Conservation (phyloP, 495 filamentous ascomycete genomes). For the Neurospora terricola region DNA sequence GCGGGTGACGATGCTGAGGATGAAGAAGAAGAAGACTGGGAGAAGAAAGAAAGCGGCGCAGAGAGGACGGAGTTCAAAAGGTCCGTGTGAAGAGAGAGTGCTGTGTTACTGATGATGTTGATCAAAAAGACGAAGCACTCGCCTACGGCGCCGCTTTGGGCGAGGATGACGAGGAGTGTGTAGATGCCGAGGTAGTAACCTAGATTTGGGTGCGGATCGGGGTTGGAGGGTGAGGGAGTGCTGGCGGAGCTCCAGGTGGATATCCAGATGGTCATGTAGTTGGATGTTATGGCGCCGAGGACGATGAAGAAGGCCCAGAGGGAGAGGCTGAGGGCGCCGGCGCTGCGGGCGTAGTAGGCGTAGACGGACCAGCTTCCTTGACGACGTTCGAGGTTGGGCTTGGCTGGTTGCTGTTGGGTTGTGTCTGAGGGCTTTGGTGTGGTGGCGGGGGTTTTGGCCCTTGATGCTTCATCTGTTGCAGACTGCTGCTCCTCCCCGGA, state of each 20-base stretch:
- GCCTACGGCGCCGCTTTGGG: not conserved
- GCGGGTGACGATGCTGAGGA: not conserved
- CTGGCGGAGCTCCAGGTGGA: not conserved
- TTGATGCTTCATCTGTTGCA: not conserved
- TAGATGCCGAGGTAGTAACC: slow-evolving; percentile 49
- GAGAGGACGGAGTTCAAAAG: not conserved
- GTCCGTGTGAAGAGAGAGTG: slow-evolving; percentile 3
- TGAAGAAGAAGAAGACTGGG: not conserved
- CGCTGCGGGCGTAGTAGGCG: slow-evolving; percentile 5
- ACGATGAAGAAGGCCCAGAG: slow-evolving; percentile 5
- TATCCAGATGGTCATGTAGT: not conserved
- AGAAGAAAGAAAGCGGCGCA: not conserved
- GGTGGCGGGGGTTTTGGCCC: not conserved
- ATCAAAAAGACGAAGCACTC: slow-evolving; percentile 4
- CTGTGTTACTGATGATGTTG: slow-evolving; percentile 5
- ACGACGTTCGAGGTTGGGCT: not conserved
- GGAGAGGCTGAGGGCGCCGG: not conserved
- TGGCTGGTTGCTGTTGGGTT: not conserved
- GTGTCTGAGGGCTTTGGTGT: not conserved
- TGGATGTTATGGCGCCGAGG: not conserved
- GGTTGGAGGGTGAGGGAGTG: not conserved
- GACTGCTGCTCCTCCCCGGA: not conserved
- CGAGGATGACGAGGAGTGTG: slow-evolving; percentile 34
- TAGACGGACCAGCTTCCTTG: slow-evolving; percentile 6
- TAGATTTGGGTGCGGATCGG: slow-evolving; percentile 32